Conservation (phyloP, 1,284 basidiomycete genomes). For the Malassezia obtusa region DNA sequence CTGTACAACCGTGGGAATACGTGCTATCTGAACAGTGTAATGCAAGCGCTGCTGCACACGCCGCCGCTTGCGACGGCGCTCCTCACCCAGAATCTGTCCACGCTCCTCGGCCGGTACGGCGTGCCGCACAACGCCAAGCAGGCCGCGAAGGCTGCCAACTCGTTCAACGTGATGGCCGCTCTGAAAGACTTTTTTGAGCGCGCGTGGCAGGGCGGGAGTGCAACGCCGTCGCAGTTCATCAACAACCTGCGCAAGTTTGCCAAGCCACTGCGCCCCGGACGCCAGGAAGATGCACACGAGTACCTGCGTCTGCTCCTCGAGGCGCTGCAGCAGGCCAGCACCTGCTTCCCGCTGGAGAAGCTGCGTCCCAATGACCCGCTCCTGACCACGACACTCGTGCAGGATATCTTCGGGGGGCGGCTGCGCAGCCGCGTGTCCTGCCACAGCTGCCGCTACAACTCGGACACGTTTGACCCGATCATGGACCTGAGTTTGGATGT, state of each 20-base stretch:
- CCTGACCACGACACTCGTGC: constrained; percentile 84
- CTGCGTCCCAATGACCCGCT: constrained; percentile 52
- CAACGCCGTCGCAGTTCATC: constrained; percentile 30
- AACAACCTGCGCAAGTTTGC: constrained; percentile 60
- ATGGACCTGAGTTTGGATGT: constrained; percentile 63
- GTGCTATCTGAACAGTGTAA: constrained; percentile 89
- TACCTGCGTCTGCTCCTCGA: constrained; percentile 92
- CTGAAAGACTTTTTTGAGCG: constrained; percentile 59
- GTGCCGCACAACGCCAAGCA: constrained; percentile 21
- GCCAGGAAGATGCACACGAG: constrained; percentile 97
- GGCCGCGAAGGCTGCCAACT: constrained; percentile 51
- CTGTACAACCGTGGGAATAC: constrained; percentile 88
- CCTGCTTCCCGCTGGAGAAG: constrained; percentile 63
- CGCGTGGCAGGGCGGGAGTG: constrained; percentile 19
- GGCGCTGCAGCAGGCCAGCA: constrained; percentile 72
- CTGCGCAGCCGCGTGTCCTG: constrained; percentile 90
- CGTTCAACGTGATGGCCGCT: constrained; percentile 31
- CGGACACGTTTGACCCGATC: constrained; percentile 92
- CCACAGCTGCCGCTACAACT: constrained; percentile 68
- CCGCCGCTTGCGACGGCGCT: constrained; percentile 72
- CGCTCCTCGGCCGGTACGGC: constrained; percentile 49
- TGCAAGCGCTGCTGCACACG: constrained; percentile 90
- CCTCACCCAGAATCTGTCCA: constrained; percentile 52
- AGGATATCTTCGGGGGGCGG: constrained; percentile 83
- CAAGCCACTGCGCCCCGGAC: constrained; percentile 75